Evolutionary conservation across 257 asterid genomes (phyloP).

Genomic region (Solanum acaule): DNA sequence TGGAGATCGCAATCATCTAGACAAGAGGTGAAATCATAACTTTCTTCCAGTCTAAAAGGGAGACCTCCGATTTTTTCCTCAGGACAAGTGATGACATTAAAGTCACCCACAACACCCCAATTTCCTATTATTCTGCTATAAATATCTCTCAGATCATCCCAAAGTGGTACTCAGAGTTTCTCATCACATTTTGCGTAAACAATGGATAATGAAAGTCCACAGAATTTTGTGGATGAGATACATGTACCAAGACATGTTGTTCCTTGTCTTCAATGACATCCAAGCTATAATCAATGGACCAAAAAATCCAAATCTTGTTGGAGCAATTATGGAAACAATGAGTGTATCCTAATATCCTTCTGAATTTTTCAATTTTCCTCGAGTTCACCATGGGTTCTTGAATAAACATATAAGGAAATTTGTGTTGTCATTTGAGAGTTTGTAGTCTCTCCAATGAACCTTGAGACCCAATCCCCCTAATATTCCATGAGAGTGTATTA

Average conservation of each 20-base stretch:
- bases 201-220: not conserved
- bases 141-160: not conserved
- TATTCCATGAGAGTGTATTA: not conserved
- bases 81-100: not conserved
- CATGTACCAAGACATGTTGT: not conserved
- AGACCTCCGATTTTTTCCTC: not conserved
- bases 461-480: not conserved
- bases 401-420: not conserved
- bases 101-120: not conserved
- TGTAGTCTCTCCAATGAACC: not conserved
- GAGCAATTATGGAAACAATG: not conserved
- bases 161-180: accelerated
- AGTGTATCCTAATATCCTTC: not conserved
- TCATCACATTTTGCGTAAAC: not conserved
- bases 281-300: not conserved
- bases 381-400: not conserved
- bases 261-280: not conserved
- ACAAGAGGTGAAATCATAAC: not conserved
- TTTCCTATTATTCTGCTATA: not conserved
- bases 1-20: not conserved
- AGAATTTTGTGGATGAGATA: not conserved
- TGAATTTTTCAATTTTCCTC: not conserved
- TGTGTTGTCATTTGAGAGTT: not conserved
- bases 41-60: not conserved
- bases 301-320: not conserved